Base-by-base conservation (phyloP, 305 asterid genomes). In the Fraxinus sp. region DNA sequence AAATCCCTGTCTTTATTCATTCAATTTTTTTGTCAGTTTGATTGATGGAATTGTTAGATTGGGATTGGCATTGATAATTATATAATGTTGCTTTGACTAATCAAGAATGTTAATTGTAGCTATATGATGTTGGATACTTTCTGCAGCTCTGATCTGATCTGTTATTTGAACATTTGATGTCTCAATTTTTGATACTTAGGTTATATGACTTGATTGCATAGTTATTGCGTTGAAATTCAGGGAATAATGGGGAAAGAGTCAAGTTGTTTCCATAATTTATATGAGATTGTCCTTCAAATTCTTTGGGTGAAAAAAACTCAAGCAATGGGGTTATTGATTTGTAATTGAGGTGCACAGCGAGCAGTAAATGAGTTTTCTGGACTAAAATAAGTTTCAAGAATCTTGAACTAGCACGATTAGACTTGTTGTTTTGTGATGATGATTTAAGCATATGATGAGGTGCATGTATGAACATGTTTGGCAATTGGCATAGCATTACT, bases 1-100 rank as follows among this genome's bases (percentile, higher is more conserved):
- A 77, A 30, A 62, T 59, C 71, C 80, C 59, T 9, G 64, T 52
- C 52, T 86, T 78, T 72, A 7, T 11, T 59, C 26, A 20, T 59
- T 59, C 70, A 59, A 9, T 13, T 14, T 0, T 52, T 79, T 79
- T 64, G 41, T 1, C 32, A 28, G 80, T 77, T 46, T 77, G 70
- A 39, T 77, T 26, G 70, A 77, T 77, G 35, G 20, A 68, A 28
- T 68, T 68, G 32, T 28, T 68, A 68, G 75, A 68, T 68, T 68
- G 8, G 75, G 7, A 26, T 24, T 66, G 8, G 37, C 28, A 18
- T 18, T 20, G 70, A 59, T 59, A 7, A 10, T 59, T 59, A 59
- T 59, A 8, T 59, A 5, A 41, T 20, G 30, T 59, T 20, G 1
- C 30, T 59, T 59, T 59, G 26, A 18, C 70, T 5, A n/a, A 59